Base-by-base conservation (phyloP, 257 asterid genomes). In the Scutellaria minor region DNA sequence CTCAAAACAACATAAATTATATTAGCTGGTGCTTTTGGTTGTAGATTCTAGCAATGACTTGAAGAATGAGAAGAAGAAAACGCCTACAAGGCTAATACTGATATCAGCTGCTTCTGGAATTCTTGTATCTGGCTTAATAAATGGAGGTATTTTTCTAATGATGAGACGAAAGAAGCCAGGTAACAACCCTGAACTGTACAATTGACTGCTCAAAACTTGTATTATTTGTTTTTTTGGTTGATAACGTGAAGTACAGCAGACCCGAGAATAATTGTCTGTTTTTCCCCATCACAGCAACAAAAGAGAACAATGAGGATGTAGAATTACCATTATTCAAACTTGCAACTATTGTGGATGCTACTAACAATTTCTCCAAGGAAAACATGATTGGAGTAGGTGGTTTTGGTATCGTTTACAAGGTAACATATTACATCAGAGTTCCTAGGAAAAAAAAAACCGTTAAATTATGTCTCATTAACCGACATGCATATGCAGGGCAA, bases 361-460 rank as follows among this genome's bases (percentile, higher is more conserved):
- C 86, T 6, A 62, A 73, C 40, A 76, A 80, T 56, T 85, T 85
- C 74, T 82, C 86, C 35, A 20, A 7, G 22, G 75, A 78, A 42
- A 84, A 84, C 57, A 37, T 77, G 40, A 47, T 71, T 27, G 81
- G 81, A 7, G 20, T 39, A 47, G 81, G 81, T 18, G 80, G 89
- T 18, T 84, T 79, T 31, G 89, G 86, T 54, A 70, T 78, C 46
- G 83, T 82, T 58, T 80, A 80, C 83, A 60, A 40, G 90, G 90
- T 85, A 83, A 7, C 4, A 0, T 47, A 40, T 51, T 18, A 9
- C 1, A 39, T 44, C 5, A 62, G 45, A 60, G 64, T 60, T 20
- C 6, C 10, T 41, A 7, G 18, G 46, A 6, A 11, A 6, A 24
- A 74, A 8, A 37, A 54, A 39, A 12, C 4, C 0, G 6, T 15